These are phyloP conservation scores for Hypoxylon sp. DNA, from an alignment of 2,329 filamentous ascomycete genomes.

Conservation along the genomic window DNA sequence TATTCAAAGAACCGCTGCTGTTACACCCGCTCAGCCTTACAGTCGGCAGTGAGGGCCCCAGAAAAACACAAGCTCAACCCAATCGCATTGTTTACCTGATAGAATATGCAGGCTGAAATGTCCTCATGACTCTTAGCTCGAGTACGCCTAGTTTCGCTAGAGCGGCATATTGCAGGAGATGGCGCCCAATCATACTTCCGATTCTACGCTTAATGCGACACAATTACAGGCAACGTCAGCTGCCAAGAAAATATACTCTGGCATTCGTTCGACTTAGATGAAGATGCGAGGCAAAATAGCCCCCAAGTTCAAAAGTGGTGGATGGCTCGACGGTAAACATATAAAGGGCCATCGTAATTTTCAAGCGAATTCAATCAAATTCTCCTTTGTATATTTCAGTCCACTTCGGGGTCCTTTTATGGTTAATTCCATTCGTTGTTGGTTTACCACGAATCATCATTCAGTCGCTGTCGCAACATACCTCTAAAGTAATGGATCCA, in stretches of 20 bases:
- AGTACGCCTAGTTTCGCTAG: not conserved
- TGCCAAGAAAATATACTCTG: conserved; percentile 17
- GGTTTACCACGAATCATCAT: not conserved
- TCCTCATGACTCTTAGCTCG: conserved; percentile 15
- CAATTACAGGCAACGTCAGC: conserved; percentile 24
- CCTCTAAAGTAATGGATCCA: conserved; percentile 16
- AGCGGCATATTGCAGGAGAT: conserved; percentile 25
- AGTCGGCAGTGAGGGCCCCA: too few species aligned
- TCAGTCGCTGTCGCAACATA: not conserved
- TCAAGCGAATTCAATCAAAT: not conserved
- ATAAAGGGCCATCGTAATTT: conserved; percentile 18
- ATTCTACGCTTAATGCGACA: conserved; percentile 22
- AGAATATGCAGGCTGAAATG: conserved; percentile 2
- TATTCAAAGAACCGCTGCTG: too few species aligned
- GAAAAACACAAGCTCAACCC: not conserved
- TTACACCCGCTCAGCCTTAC: not conserved
- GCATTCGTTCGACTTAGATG: conserved; percentile 1
- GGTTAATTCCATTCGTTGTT: not conserved
- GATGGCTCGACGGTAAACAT: conserved; percentile 15
- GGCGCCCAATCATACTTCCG: conserved; percentile 30
- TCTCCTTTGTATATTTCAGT: not conserved
- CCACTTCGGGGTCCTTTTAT: not conserved
- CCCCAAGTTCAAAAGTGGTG: conserved; percentile 11
- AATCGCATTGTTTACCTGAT: conserved; percentile 13
- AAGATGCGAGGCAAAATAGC: conserved; percentile 5